Percentiles rank a stretch among this genome's conserved stretches.
phyloP scores from a whole-genome alignment of 1,284 basidiomycete genomes.

The Austropuccinia psidii region DNA sequence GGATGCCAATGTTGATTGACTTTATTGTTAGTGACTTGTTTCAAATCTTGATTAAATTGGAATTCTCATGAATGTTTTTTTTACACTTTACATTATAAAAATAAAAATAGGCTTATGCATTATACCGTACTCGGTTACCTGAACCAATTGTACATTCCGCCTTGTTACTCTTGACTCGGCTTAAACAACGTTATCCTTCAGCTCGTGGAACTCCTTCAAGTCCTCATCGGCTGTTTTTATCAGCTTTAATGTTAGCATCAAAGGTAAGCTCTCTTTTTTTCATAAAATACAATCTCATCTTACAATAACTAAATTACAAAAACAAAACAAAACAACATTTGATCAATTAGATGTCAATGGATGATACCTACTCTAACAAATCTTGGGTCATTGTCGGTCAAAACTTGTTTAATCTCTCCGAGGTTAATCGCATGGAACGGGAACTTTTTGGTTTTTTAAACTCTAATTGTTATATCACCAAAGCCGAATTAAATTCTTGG shows the following conservation, averaged over 20 bases:
- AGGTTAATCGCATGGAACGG: conserved; percentile 59
- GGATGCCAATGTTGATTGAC: conserved; percentile 22
- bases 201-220: conserved; percentile 69
- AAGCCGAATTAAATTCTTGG: conserved; percentile 19
- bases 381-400: conserved; percentile 90
- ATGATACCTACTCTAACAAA: conserved; percentile 85
- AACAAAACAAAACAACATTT: not conserved
- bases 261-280: conserved; percentile 55
- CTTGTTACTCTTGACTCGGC: conserved; percentile 70
- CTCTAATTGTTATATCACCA: conserved; percentile 24
- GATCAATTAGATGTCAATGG: conserved; percentile 61
- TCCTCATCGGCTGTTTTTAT: conserved; percentile 82
- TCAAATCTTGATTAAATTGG: not conserved
- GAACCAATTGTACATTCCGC: conserved; percentile 74
- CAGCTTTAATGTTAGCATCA: conserved; percentile 84
- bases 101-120: conserved; percentile 74
- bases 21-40: conserved; percentile 42
- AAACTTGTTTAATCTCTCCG: conserved; percentile 76
- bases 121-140: conserved; percentile 79
- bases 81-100: not conserved
- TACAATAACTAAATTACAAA: not conserved
- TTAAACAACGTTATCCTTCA: conserved; percentile 84
- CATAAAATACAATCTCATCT: too few species aligned
- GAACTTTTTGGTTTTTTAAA: conserved; percentile 28
- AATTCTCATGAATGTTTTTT: not conserved